Base-by-base conservation (phyloP, 2,329 filamentous ascomycete species). In the Neopestalotiopsis sp. region DNA sequence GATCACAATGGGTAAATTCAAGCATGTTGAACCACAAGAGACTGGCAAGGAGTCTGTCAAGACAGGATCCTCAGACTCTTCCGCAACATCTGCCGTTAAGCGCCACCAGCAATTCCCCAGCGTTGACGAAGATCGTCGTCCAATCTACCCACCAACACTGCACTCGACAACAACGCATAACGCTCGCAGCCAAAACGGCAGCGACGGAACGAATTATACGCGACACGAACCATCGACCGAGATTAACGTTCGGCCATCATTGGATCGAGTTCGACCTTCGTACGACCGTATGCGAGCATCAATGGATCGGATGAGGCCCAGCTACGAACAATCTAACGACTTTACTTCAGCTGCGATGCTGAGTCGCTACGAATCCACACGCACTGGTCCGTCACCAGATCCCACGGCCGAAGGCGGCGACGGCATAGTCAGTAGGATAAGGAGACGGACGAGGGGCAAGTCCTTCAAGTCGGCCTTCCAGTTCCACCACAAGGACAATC, bases 121-220 rank as follows among this genome's bases (percentile, higher is more conserved):
- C 74, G 86, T 94, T 69, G 92, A 96, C 77, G 95, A 98, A 81
- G 95, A 98, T 77, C 88, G 93, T 79, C 90, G 94, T 73, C 95
- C 95, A 40, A 97, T 98, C 75, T 98, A 98, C 81, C 94, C 95
- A 64, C 94, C 95, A 75, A 92, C 94, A 63, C 95, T 94, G 17
- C 88, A 89, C 60, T 90, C 89, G 59, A 69, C 76, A 28, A 72
- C 74, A 2, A 95, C 92, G 40, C 92, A 96, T 78, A 95, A 90
- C 72, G 85, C 94, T 72, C 91, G 91, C 65, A 96, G 93, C 75
- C 94, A 97, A 78, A 97, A 95, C 74, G 94, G 94, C 70, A 98
- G 95, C 81, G 95, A 97, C 80, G 95, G 94, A 70, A 98, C 96
- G 64, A 95, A 97, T 75, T 97, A 94, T 79, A 97, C 94, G 28